These are phyloP conservation scores for Teunomyces atbi DNA, from an alignment of 805 yeast genomes.

Conservation along the genomic window DNA sequence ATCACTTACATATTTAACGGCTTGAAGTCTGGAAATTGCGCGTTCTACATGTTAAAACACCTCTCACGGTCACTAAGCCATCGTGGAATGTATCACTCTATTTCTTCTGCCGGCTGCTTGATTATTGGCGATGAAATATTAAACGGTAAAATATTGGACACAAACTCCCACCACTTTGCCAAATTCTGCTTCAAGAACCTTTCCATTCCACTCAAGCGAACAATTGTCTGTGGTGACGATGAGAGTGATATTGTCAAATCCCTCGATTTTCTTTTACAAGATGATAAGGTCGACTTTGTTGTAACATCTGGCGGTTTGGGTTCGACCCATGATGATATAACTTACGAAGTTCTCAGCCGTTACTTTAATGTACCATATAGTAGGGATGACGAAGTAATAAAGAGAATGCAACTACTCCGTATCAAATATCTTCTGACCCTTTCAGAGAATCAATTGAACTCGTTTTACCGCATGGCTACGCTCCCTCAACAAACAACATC, in stretches of 20 bases:
- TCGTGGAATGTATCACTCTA: constrained; percentile 11
- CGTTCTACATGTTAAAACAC: not conserved
- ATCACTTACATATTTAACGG: no score
- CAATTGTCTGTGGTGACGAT: constrained; percentile 78
- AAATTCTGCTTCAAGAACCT: constrained; percentile 58
- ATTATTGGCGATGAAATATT: constrained; percentile 87
- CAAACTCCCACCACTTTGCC: constrained; percentile 74
- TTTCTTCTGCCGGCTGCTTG: constrained; percentile 47
- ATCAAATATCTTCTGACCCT: constrained; percentile 34
- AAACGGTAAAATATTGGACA: constrained; percentile 79
- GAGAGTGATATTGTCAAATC: constrained; percentile 59
- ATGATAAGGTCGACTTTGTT: constrained; percentile 58
- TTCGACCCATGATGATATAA: constrained; percentile 88
- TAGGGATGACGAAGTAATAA: constrained; percentile 57
- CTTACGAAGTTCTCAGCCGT: constrained; percentile 71
- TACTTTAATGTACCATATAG: constrained; percentile 53
- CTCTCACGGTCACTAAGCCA: not conserved
- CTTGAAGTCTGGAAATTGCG: not conserved
- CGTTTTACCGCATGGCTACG: constrained; percentile 78
- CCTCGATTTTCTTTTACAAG: constrained; percentile 41
- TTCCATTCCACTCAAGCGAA: constrained; percentile 64
- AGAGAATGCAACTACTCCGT: constrained; percentile 53
- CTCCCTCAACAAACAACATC: constrained; percentile 52
- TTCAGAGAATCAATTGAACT: constrained; percentile 46
- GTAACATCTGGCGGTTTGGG: constrained; percentile 79